phyloP scores from a whole-genome alignment of 208 protist genomes.

The Sergeia podlipaevii region DNA sequence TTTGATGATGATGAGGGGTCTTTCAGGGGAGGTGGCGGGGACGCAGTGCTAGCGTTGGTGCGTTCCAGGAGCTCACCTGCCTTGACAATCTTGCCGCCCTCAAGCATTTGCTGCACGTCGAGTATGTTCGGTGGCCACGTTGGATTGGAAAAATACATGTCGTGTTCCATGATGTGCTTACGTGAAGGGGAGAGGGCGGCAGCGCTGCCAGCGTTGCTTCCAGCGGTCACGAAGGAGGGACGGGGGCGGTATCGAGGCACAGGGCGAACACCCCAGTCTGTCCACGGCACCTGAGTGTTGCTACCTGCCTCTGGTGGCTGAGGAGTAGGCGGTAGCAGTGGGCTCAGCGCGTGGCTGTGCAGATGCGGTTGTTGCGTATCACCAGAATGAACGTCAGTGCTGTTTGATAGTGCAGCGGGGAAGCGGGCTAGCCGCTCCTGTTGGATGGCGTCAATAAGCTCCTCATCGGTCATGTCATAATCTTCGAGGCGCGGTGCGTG shows the following conservation, averaged over 20 bases:
- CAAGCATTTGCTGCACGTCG: conserved; percentile 29
- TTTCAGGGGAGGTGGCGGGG: background rate
- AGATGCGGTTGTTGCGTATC: background rate
- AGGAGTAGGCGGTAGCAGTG: conserved; percentile 50
- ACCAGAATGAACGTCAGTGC: background rate
- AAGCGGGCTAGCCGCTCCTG: conserved; percentile 36
- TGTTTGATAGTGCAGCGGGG: conserved; percentile 7
- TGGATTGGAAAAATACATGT: conserved; percentile 35
- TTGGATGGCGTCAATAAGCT: conserved; percentile 24
- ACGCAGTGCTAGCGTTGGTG: conserved; percentile 18
- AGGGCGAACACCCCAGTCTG: conserved; percentile 29
- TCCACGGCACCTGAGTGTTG: conserved; percentile 38
- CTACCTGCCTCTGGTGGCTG: conserved; percentile 24
- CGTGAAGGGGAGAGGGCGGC: background rate
- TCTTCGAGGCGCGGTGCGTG: conserved; percentile 16
- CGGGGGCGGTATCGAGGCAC: conserved; percentile 14
- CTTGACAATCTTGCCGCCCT: conserved; percentile 39
- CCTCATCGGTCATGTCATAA: conserved; percentile 33
- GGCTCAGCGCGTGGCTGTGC: background rate
- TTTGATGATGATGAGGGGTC: background rate
- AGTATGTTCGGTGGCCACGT: conserved; percentile 30
- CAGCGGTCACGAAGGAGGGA: background rate
- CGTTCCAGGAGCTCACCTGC: conserved; percentile 22
- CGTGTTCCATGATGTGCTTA: conserved; percentile 9
- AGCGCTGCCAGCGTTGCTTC: background rate